phyloP scores from a whole-genome alignment of 2,329 filamentous ascomycete genomes.

The Decorospora gaudefroyi region DNA sequence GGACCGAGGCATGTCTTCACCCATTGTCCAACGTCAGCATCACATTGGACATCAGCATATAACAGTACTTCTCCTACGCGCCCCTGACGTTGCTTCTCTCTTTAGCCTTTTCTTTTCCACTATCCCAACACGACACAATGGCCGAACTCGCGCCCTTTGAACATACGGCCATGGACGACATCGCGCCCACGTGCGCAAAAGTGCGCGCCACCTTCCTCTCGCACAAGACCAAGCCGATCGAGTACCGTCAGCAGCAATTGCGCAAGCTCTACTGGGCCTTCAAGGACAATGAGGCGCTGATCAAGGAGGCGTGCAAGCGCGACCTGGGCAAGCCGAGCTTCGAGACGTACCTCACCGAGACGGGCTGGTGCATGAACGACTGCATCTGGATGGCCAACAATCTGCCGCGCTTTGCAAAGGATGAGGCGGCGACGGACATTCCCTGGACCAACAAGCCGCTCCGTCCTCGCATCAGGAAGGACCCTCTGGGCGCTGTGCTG shows the following conservation, averaged over 20 bases:
- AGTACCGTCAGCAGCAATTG: conserved; percentile 83
- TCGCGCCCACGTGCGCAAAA: conserved; percentile 50
- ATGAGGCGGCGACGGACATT: conserved; percentile 75
- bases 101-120: too few species aligned
- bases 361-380: conserved; percentile 79
- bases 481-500: conserved; percentile 80
- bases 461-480: conserved; percentile 78
- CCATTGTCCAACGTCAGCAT: too few species aligned
- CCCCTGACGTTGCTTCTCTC: too few species aligned
- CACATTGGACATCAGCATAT: too few species aligned
- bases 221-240: conserved; percentile 79
- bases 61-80: too few species aligned
- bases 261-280: conserved; percentile 94
- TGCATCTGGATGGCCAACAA: conserved; percentile 78
- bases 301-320: conserved; percentile 73
- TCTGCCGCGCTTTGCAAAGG: conserved; percentile 79
- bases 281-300: conserved; percentile 73
- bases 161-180: conserved; percentile 44
- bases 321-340: conserved; percentile 79
- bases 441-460: conserved; percentile 69
- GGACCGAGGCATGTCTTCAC: too few species aligned
- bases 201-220: conserved; percentile 72
- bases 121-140: conserved; percentile 8
- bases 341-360: conserved; percentile 75
- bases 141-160: conserved; percentile 35